These are phyloP conservation scores for Aquilaria agallochum DNA, from an alignment of 441 rosid species.

Conservation along the genomic window DNA sequence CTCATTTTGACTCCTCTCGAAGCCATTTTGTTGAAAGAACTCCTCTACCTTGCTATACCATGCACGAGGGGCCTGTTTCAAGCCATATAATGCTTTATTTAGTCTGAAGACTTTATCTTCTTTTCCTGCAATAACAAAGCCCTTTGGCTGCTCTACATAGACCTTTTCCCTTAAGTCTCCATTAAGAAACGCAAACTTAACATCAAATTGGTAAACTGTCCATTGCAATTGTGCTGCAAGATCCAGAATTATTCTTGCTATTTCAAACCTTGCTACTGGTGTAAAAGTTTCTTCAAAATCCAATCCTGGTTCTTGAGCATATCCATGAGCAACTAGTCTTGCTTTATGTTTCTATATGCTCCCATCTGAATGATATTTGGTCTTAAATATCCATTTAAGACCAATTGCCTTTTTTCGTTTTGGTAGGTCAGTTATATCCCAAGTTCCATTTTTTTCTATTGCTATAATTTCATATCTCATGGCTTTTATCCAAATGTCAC, in stretches of 20 bases:
- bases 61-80: too few relatives aligned
- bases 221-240: neutral
- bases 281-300: neutral
- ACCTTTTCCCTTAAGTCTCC: neutral
- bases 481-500: conserved; percentile 1
- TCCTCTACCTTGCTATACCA: too few relatives aligned
- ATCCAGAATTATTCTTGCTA: neutral
- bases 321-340: conserved; percentile 8
- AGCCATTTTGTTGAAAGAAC: too few relatives aligned
- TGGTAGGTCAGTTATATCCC: conserved; percentile 4
- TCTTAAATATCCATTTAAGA: conserved; percentile 19
- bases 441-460: conserved; percentile 12
- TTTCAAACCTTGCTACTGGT: neutral
- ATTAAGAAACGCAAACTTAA: too few relatives aligned
- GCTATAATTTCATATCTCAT: conserved; percentile 10
- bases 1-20: too few relatives aligned
- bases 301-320: neutral
- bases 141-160: neutral
- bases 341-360: conserved; percentile 10
- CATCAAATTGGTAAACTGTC: neutral
- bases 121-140: neutral
- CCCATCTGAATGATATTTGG: neutral
- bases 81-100: neutral
- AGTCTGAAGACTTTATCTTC: neutral
- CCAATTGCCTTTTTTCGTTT: conserved; percentile 9